These are phyloP conservation scores for Aspergillus sp. DNA, from an alignment of 2,329 filamentous ascomycete species.

Conservation along the genomic window DNA sequence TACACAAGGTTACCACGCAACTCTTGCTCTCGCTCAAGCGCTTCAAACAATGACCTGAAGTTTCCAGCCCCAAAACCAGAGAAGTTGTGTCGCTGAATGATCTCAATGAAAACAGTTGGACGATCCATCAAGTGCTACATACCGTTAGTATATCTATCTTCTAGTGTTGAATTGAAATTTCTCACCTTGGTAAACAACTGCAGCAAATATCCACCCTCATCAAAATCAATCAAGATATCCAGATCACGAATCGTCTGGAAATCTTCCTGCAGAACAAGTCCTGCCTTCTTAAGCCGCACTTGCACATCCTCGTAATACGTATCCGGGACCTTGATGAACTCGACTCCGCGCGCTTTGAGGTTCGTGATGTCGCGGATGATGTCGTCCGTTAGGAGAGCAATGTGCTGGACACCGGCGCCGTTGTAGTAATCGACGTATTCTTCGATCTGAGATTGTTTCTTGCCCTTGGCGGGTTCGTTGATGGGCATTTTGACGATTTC, in stretches of 20 bases:
- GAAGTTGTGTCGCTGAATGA: constrained; percentile 87
- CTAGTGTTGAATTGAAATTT: background rate
- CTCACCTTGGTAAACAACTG: constrained; percentile 64
- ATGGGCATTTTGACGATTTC: constrained; percentile 95
- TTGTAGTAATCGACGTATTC: constrained; percentile 88
- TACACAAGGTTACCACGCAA: constrained; percentile 67
- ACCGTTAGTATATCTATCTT: background rate
- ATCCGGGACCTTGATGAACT: constrained; percentile 84
- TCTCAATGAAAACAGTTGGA: constrained; percentile 92
- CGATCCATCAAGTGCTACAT: constrained; percentile 75
- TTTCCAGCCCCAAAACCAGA: constrained; percentile 91
- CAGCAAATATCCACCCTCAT: constrained; percentile 78
- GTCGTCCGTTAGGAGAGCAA: constrained; percentile 73
- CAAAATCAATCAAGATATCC: constrained; percentile 91
- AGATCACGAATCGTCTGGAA: constrained; percentile 69
- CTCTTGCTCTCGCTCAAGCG: constrained; percentile 88
- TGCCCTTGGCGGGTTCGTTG: constrained; percentile 86
- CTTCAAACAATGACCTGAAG: constrained; percentile 92
- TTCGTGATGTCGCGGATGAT: constrained; percentile 72
- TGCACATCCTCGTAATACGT: constrained; percentile 79
- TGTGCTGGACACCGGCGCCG: constrained; percentile 86
- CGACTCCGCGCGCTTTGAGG: constrained; percentile 76
- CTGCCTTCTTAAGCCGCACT: constrained; percentile 59
- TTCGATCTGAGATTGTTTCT: constrained; percentile 90
- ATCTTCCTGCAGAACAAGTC: constrained; percentile 63